Evolutionary conservation across 768 basidiomycete species (phyloP), one percentile per base, ranked within the genome.

Genomic region (Krasilnikovozyma curviuscula): DNA sequence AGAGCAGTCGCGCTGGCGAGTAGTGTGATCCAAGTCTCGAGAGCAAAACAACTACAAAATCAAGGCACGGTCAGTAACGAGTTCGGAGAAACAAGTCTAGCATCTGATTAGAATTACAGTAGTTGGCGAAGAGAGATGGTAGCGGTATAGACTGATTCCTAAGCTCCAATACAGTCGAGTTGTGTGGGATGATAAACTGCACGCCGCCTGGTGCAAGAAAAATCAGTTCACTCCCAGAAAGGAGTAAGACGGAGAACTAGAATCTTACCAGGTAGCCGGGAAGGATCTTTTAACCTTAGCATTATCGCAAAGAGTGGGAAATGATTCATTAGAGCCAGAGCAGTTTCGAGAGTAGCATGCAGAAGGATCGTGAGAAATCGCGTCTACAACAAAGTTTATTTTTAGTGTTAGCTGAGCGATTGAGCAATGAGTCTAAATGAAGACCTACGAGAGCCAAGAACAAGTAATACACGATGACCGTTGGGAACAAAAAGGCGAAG

Each of bases 301-400:
- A 89, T 76, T 25, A 95, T 62, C 0, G 79, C 80, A 61, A 95
- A 95, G 3, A 97, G 67, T 1, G 91, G 88, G 54, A 93, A 93
- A 54, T 85, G 79, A 53, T 93, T 89, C 70, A 97, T 74, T 54
- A 86, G 77, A 0, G 76, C 78, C 21, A 88, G 67, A 2, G 71
- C 63, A 0, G 74, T 75, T 55, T 81, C 77, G 27, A 86, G 63
- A 7, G 61, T 60, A 0, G 77, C 78, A 55, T 83, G 75, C 2
- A 76, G 50, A 1, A 73, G 54, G 10, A 85, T 71, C 6, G 76
- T 69, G 3, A 61, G 67, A 0, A 79, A 57, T 2, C 73, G 72
- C 30, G 73, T 65, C 77, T 81, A 55, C 10, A 12, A 38, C 1
- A 21, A 4, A 40, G 27, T 31, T 8, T 25, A 24, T 4, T 30